Evolutionary conservation across 768 basidiomycete genomes (phyloP).

Genomic region (Inosperma sp.): DNA sequence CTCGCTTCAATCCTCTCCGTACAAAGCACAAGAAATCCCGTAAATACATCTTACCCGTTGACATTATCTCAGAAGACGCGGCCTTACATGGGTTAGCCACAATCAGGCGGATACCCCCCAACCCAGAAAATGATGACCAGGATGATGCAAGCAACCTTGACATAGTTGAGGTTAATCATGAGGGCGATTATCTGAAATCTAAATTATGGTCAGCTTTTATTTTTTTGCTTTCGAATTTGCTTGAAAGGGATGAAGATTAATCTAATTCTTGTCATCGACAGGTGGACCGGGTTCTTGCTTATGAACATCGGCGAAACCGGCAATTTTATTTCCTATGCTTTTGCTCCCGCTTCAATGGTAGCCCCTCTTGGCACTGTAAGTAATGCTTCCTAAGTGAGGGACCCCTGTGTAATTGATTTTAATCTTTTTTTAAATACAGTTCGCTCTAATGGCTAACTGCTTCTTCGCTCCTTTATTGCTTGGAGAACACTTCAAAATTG

Average conservation of each 20-base stretch:
- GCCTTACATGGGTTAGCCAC: slow-evolving; percentile 23
- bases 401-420: slow-evolving; percentile 7
- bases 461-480: slow-evolving; percentile 86
- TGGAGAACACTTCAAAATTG: slow-evolving; percentile 76
- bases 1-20: slow-evolving; percentile 34
- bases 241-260: too few relatives aligned
- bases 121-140: slow-evolving; percentile 16
- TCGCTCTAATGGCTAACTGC: slow-evolving; percentile 94
- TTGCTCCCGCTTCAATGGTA: slow-evolving; percentile 86
- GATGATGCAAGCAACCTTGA: too few relatives aligned
- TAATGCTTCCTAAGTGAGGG: slow-evolving; percentile 14
- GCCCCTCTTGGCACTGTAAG: slow-evolving; percentile 93
- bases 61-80: slow-evolving; percentile 39
- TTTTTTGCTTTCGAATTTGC: background rate
- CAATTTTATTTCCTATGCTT: slow-evolving; percentile 89
- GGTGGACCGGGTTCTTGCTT: slow-evolving; percentile 86
- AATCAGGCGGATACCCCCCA: slow-evolving; percentile 18
- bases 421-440: slow-evolving; percentile 43
- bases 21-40: slow-evolving; percentile 22
- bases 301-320: slow-evolving; percentile 90
- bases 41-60: slow-evolving; percentile 35
- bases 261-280: slow-evolving; percentile 25
- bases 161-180: slow-evolving; percentile 45
- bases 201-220: slow-evolving; percentile 63
- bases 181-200: slow-evolving; percentile 76